Evolutionary conservation across 148 eudicot species (phyloP), one percentile per base, ranked within the genome.

Genomic region (Fagopyrum esculentum): DNA sequence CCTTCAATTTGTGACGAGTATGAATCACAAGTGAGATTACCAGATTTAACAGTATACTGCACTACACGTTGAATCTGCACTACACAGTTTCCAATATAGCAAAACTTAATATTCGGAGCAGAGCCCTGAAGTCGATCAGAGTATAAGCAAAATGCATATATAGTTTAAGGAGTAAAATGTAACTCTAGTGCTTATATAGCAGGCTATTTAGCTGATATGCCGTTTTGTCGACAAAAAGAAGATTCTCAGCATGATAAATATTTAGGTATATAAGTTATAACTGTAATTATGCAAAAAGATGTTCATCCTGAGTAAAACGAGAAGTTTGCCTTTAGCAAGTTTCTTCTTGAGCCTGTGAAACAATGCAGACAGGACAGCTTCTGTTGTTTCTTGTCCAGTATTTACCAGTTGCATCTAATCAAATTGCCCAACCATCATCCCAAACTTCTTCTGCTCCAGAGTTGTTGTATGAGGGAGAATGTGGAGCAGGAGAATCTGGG

Each of bases 351-450:
- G n/a, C 13, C 16, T 35, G 68, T 60, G 68, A 60, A 9, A 9
- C 69, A 66, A 35, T 40, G 17, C 17, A 12, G 19, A 13, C 6
- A 40, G 46, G 71, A 40, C 12, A 66, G 45, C 19, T 43, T 66
- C 19, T 26, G 40, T 3, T 60, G 66, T 26, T 19, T 40, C 46
- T 12, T 40, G 71, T 40, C 43, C 47, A 43, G 71, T 66, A 66
- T 66, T 40, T 66, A 66, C 71, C 71, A 66, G 17, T 66, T 43
- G 71, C 71, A 66, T 66, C 47, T 66, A 45, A 66, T 13, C 47
- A 8, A 43, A 66, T 15, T 13, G 59, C 81, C 86, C 86, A 83
- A 49, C 79, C 81, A 63, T 83, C 86, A 45, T 71, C 81, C 86
- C 86, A 83, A 54, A 35, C 40, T 35, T 75, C 80, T 44, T 8